A percentile compares a stretch with the other conserved stretches of the same genome.
Evolutionary conservation across 495 filamentous ascomycete species (phyloP).

Genomic region (Annulohypoxylon maeteangense): DNA sequence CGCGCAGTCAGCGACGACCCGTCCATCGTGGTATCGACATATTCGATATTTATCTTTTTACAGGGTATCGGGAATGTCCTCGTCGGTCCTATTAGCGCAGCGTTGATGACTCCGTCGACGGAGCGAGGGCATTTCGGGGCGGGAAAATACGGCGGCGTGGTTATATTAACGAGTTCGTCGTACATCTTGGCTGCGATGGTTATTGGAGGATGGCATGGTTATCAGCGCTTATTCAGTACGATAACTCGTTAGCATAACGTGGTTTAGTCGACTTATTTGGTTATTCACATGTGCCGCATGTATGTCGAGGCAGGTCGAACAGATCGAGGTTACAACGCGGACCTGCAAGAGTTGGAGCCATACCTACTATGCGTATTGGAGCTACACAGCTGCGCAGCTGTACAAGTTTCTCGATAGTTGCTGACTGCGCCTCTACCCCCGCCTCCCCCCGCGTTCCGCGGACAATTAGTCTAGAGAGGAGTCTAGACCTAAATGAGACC

Average conservation of each 20-base stretch:
- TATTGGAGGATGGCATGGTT: slow-evolving; percentile 9
- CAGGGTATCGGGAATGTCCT: slow-evolving; percentile 4
- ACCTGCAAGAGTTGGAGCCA: background rate
- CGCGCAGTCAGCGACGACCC: slow-evolving; percentile 11
- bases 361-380: background rate
- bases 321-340: slow-evolving; percentile 1
- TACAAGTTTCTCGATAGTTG: slow-evolving; percentile 1
- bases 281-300: background rate
- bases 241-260: background rate
- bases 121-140: background rate
- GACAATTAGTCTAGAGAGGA: background rate
- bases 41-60: slow-evolving; percentile 7
- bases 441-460: too few relatives aligned
- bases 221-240: background rate
- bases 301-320: background rate
- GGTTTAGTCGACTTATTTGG: background rate
- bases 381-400: background rate
- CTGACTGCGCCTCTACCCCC: slow-evolving; percentile 1
- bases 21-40: background rate
- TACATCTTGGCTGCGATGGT: slow-evolving; percentile 3
- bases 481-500: background rate
- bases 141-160: slow-evolving; percentile 8
- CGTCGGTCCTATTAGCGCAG: slow-evolving; percentile 10
- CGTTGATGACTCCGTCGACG: slow-evolving; percentile 3
- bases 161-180: slow-evolving; percentile 9